Conservation (phyloP, 192 early-diverging fungal genomes). For the Oehlia diaphana region DNA sequence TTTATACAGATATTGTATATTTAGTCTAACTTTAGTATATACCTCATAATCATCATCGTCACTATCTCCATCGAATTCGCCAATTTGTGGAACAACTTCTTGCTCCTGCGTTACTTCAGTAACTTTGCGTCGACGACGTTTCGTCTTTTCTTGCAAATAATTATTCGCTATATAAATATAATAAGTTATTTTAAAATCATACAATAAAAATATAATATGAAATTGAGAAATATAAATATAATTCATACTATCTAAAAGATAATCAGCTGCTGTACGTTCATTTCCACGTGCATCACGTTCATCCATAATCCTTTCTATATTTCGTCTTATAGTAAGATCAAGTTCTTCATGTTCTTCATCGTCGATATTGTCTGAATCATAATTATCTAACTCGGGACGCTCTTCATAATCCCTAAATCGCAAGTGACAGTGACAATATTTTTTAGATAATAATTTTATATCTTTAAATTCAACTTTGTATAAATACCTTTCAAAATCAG, state of each 20-base stretch:
- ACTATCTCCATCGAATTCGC: background rate
- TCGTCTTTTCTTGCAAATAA: background rate
- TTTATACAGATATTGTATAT: background rate
- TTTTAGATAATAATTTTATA: conserved; percentile 1
- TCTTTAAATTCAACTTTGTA: background rate
- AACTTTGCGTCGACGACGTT: background rate
- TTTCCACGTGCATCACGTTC: conserved; percentile 72
- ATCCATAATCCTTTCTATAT: conserved; percentile 76
- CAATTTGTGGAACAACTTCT: background rate
- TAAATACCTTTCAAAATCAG: conserved; percentile 73
- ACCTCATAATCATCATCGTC: background rate
- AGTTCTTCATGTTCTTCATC: conserved; percentile 74
- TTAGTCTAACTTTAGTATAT: background rate
- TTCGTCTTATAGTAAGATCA: conserved; percentile 68
- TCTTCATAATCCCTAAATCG: conserved; percentile 74
- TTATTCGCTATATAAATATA: background rate
- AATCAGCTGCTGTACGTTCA: conserved; percentile 87
- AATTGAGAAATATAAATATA: background rate
- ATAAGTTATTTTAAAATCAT: background rate
- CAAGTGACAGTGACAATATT: background rate
- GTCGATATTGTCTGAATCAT: conserved; percentile 85
- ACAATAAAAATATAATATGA: background rate
- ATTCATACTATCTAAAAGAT: conserved; percentile 74
- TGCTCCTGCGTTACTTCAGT: background rate
- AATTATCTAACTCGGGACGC: conserved; percentile 70